Conservation (phyloP, 805 yeast genomes). For the Limtongia smithiae region DNA sequence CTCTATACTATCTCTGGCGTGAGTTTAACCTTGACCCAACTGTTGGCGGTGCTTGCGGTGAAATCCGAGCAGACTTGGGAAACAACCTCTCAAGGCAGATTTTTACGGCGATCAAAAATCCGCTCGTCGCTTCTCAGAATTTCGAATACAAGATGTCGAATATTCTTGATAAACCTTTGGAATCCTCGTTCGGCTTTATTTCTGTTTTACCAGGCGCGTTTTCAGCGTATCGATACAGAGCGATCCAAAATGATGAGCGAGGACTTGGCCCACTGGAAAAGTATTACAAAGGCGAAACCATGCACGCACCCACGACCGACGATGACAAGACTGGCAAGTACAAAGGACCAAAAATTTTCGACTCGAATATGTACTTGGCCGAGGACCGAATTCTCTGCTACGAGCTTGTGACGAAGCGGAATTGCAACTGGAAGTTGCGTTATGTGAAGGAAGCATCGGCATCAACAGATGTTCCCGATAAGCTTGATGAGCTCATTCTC, state of each 20-base stretch:
- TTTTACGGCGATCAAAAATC: constrained; percentile 47
- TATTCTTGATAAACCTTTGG: constrained; percentile 92
- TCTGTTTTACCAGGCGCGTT: constrained; percentile 96
- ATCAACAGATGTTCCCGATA: constrained; percentile 91
- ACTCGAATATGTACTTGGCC: constrained; percentile 94
- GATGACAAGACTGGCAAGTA: constrained; percentile 83
- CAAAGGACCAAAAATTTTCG: constrained; percentile 72
- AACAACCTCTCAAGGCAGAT: constrained; percentile 47
- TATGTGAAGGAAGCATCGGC: constrained; percentile 88
- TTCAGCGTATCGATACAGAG: constrained; percentile 85
- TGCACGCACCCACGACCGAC: constrained; percentile 81
- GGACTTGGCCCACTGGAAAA: constrained; percentile 74
- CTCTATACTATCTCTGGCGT: constrained; percentile 59
- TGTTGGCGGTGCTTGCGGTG: constrained; percentile 74
- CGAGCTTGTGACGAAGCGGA: constrained; percentile 83
- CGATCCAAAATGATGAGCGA: constrained; percentile 58
- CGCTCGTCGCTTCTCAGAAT: constrained; percentile 62
- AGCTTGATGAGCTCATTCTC: constrained; percentile 65
- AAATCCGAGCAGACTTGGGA: constrained; percentile 58
- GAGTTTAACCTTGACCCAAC: constrained; percentile 56
- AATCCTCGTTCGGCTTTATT: constrained; percentile 89
- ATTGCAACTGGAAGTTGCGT: constrained; percentile 69
- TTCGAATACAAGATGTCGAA: constrained; percentile 66
- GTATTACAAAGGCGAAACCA: constrained; percentile 33
- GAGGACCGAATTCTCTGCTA: constrained; percentile 95